Percentiles rank a stretch among this genome's conserved stretches.
phyloP scores from a whole-genome alignment of 768 basidiomycete genomes.

The Termitomyces sp. region DNA sequence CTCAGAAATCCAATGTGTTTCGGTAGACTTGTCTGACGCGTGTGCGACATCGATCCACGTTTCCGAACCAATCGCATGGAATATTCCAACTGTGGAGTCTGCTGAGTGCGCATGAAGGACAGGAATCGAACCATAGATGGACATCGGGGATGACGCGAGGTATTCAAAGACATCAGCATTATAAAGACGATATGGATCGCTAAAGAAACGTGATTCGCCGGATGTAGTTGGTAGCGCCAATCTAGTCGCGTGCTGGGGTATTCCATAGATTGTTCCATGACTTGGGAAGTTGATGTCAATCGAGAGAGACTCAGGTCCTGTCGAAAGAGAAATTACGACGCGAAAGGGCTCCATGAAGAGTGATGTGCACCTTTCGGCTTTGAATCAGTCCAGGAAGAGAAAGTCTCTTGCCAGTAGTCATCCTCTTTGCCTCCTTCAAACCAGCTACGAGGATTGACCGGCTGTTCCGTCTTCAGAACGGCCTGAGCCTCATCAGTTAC shows the following conservation, averaged over 20 bases:
- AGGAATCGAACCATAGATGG: conserved; percentile 90
- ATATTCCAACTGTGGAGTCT: conserved; percentile 85
- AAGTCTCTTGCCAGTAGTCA: conserved; percentile 88
- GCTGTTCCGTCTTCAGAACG: conserved; percentile 49
- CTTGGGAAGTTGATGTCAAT: conserved; percentile 93
- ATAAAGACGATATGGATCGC: conserved; percentile 92
- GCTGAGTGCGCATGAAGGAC: conserved; percentile 90
- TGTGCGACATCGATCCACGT: conserved; percentile 93
- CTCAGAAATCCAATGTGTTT: conserved; percentile 97
- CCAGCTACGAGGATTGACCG: conserved; percentile 58
- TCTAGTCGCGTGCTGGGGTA: conserved; percentile 93
- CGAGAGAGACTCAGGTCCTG: conserved; percentile 93
- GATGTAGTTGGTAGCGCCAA: conserved; percentile 87
- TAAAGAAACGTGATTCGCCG: conserved; percentile 71
- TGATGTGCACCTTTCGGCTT: conserved; percentile 84
- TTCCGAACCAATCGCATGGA: conserved; percentile 86
- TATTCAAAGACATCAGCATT: conserved; percentile 98
- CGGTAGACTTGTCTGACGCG: conserved; percentile 59
- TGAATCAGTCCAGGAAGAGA: conserved; percentile 81
- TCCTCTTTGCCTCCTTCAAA: conserved; percentile 88
- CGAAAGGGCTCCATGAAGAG: background rate
- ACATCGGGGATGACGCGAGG: conserved; percentile 70
- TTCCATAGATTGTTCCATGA: conserved; percentile 89
- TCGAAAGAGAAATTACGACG: background rate
- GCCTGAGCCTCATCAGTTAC: conserved; percentile 41